phyloP scores from a whole-genome alignment of 208 protist species.

The Wallacemonas sp. region DNA sequence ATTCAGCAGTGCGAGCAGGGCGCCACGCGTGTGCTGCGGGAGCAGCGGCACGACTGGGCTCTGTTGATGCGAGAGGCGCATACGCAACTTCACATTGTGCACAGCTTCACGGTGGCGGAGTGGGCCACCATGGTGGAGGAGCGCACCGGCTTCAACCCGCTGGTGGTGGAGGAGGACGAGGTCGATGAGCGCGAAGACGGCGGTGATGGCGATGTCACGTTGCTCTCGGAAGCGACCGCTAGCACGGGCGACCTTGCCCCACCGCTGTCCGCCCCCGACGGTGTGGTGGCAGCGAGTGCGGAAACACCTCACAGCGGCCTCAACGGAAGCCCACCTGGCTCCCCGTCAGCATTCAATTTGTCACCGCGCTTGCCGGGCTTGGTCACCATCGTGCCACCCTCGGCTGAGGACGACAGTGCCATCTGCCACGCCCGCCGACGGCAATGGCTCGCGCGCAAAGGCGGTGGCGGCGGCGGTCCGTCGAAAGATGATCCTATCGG shows the following conservation, averaged over 20 bases:
- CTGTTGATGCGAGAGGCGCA: constrained; percentile 30
- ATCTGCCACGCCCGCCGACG: neutral
- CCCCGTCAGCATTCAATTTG: neutral
- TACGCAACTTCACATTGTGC: constrained; percentile 10
- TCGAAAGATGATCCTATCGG: neutral
- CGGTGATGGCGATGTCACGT: neutral
- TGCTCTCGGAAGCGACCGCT: too few species aligned
- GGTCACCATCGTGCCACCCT: neutral
- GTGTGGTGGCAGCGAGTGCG: neutral
- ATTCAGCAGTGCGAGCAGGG: constrained; percentile 44
- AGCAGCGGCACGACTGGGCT: constrained; percentile 50
- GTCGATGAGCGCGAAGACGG: neutral
- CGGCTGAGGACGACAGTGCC: neutral
- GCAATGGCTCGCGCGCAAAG: neutral
- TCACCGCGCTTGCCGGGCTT: neutral
- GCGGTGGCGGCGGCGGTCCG: neutral
- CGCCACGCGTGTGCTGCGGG: constrained; percentile 34
- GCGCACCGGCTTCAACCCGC: constrained; percentile 4
- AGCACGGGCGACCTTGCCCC: too few species aligned
- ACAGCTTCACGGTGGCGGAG: constrained; percentile 24
- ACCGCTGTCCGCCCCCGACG: too few species aligned
- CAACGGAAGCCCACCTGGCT: too few species aligned
- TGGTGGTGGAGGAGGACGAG: neutral
- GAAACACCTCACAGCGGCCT: neutral
- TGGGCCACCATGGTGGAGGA: constrained; percentile 21